These are phyloP conservation scores for Phytophthora megakarya DNA, from an alignment of 352 stramenopile genomes.

Conservation along the genomic window DNA sequence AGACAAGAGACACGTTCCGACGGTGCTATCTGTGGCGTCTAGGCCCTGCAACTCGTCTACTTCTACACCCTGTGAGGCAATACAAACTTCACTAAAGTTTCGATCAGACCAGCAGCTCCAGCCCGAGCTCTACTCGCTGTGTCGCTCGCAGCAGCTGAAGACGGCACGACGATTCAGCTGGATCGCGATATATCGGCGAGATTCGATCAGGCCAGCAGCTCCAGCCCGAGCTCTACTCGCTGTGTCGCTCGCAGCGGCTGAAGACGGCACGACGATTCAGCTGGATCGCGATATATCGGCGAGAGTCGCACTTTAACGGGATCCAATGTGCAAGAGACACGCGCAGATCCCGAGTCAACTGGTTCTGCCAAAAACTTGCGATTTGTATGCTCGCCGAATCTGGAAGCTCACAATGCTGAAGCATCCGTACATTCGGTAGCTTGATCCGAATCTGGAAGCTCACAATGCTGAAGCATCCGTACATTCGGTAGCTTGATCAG, in stretches of 20 bases:
- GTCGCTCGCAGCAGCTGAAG: neutral
- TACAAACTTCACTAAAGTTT: neutral
- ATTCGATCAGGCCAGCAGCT: neutral
- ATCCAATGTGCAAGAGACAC: conserved; percentile 23
- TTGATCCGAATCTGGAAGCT: too few relatives aligned
- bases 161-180: conserved; percentile 4
- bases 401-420: too few relatives aligned
- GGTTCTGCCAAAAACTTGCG: neutral
- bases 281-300: conserved; percentile 7
- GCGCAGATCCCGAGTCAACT: neutral
- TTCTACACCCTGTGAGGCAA: neutral
- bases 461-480: too few relatives aligned
- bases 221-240: neutral
- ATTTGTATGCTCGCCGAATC: neutral
- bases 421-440: too few relatives aligned
- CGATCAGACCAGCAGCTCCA: neutral
- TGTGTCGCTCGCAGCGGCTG: neutral
- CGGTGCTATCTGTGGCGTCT: neutral
- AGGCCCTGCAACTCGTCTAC: neutral
- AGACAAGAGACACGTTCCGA: neutral
- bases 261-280: conserved; percentile 4
- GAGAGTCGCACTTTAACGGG: conserved; percentile 7
- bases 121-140: neutral
- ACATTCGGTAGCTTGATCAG: too few relatives aligned
- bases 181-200: conserved; percentile 7